Percentiles rank a stretch among this genome's conserved stretches.
Conservation (phyloP, 257 asterid genomes). For the Henckelia pumila region DNA sequence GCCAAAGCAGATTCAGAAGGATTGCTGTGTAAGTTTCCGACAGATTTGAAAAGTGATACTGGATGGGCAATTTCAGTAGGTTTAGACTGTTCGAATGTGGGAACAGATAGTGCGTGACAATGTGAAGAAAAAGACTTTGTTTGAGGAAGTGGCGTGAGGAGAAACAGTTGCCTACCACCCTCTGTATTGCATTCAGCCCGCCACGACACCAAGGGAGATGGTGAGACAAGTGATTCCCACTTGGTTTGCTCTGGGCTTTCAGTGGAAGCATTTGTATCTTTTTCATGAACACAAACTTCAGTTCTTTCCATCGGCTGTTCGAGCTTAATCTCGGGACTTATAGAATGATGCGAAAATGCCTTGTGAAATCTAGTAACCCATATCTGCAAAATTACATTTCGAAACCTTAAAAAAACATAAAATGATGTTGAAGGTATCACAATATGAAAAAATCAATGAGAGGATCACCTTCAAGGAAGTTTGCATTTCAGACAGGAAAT, state of each 20-base stretch:
- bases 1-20: constrained; percentile 27
- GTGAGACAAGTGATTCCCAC: constrained; percentile 72
- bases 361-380: constrained; percentile 72
- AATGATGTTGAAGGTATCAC: constrained; percentile 5
- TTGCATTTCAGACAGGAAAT: constrained; percentile 65
- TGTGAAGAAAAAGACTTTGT: constrained; percentile 41
- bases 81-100: constrained; percentile 27
- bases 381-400: constrained; percentile 55
- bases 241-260: constrained; percentile 65
- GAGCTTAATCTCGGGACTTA: constrained; percentile 29
- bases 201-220: constrained; percentile 97
- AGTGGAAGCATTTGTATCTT: constrained; percentile 23
- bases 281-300: constrained; percentile 24
- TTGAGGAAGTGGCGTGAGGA: constrained; percentile 82
- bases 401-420: constrained; percentile 6
- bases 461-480: constrained; percentile 66
- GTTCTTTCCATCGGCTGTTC: constrained; percentile 35
- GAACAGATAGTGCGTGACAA: constrained; percentile 30
- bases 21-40: constrained; percentile 27
- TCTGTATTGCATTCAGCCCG: constrained; percentile 63
- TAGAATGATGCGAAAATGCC: constrained; percentile 37
- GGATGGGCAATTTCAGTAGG: constrained; percentile 26
- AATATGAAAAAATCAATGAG: constrained; percentile 13
- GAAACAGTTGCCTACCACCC: constrained; percentile 72
- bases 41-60: constrained; percentile 24